Evolutionary conservation across 2,329 filamentous ascomycete species (phyloP).

Genomic region (Fusarium begoniae): DNA sequence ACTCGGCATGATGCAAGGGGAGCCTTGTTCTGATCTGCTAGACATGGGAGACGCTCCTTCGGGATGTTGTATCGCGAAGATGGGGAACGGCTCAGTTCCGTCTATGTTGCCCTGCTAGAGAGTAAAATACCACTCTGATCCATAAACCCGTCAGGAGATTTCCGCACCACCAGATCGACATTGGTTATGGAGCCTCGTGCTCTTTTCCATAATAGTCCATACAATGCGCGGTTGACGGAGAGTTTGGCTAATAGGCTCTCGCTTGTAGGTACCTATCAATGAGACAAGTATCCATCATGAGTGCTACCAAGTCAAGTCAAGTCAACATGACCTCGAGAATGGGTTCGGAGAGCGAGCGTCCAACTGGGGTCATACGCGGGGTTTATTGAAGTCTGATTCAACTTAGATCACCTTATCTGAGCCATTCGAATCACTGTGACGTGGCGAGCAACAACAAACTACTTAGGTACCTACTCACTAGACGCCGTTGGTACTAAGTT

Average conservation of each 20-base stretch:
- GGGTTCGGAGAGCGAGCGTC: not conserved
- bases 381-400: slow-evolving; percentile 19
- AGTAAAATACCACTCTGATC: not conserved
- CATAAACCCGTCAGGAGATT: slow-evolving; percentile 15
- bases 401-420: slow-evolving; percentile 14
- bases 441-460: slow-evolving; percentile 18
- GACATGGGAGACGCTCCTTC: slow-evolving; percentile 13
- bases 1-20: slow-evolving; percentile 40
- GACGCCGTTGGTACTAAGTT: not conserved
- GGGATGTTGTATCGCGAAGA: slow-evolving; percentile 6
- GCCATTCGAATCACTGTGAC: slow-evolving; percentile 30
- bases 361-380: slow-evolving; percentile 1
- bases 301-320: not conserved
- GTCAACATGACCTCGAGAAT: not conserved
- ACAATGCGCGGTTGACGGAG: not conserved
- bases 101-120: slow-evolving; percentile 24
- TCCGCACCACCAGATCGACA: slow-evolving; percentile 33
- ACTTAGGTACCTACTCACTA: not conserved
- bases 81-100: slow-evolving; percentile 36
- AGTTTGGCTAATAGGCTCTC: slow-evolving; percentile 8
- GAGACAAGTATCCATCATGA: slow-evolving; percentile 19
- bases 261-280: not conserved
- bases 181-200: slow-evolving; percentile 26
- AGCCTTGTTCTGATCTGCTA: slow-evolving; percentile 20
- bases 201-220: slow-evolving; percentile 1